Percentiles rank a stretch among this genome's conserved stretches.
Evolutionary conservation across 371 early-diverging fungal genomes (phyloP).

Genomic region (Batrachochytrium dendrobatidis): DNA sequence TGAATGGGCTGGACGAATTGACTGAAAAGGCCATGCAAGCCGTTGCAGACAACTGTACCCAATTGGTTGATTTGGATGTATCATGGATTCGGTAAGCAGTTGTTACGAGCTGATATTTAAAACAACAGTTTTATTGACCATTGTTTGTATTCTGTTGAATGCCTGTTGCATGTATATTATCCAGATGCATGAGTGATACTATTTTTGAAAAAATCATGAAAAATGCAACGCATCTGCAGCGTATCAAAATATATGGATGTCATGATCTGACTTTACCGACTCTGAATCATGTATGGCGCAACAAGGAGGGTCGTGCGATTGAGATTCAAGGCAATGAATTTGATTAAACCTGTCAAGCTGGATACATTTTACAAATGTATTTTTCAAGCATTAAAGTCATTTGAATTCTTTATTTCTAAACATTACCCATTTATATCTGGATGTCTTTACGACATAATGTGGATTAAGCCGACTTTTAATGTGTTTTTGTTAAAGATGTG

Average conservation of each 20-base stretch:
- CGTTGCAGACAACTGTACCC: conserved; percentile 30
- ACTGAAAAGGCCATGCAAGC: conserved; percentile 42
- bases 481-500: too few relatives aligned
- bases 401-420: too few relatives aligned
- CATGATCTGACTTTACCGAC: conserved; percentile 42
- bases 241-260: conserved; percentile 67
- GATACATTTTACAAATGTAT: too few relatives aligned
- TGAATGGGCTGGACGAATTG: conserved; percentile 71
- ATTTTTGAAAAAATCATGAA: conserved; percentile 48
- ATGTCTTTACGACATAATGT: too few relatives aligned
- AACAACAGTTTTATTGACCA: too few relatives aligned
- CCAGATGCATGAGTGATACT: conserved; percentile 48
- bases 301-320: conserved; percentile 22
- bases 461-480: too few relatives aligned
- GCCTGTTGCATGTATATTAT: too few relatives aligned
- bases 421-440: too few relatives aligned
- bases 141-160: too few relatives aligned
- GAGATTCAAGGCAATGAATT: conserved; percentile 34
- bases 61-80: conserved; percentile 51
- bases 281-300: conserved; percentile 15
- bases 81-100: conserved; percentile 58
- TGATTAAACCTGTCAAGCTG: conserved; percentile 20
- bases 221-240: conserved; percentile 36
- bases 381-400: too few relatives aligned
- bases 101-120: too few relatives aligned